A percentile compares a stretch with the other conserved stretches of the same genome.
phyloP scores from a whole-genome alignment of 2,329 filamentous ascomycete genomes.

The Clarireedia paspali region DNA sequence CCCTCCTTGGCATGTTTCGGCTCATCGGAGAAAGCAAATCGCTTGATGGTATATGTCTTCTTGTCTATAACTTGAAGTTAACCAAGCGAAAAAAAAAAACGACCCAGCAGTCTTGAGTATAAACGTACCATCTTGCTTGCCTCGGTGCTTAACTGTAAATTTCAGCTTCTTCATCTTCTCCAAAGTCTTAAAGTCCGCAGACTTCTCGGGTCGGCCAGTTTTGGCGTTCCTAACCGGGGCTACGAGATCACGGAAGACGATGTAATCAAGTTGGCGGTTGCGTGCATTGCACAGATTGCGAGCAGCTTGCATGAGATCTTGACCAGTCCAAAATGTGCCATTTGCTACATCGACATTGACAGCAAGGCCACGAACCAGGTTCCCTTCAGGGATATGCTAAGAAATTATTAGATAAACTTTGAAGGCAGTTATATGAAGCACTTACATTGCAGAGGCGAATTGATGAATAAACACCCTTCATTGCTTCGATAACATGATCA shows the following conservation, averaged over 20 bases:
- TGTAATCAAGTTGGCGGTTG: slow-evolving; percentile 19
- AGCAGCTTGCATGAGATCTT: slow-evolving; percentile 31
- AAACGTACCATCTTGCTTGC: slow-evolving; percentile 33
- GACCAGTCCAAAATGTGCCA: slow-evolving; percentile 70
- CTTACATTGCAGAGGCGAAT: slow-evolving; percentile 63
- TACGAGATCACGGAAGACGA: slow-evolving; percentile 19
- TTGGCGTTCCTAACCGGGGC: slow-evolving; percentile 14
- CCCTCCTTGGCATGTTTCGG: slow-evolving; percentile 38
- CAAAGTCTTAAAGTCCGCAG: slow-evolving; percentile 47
- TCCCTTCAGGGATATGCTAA: slow-evolving; percentile 26
- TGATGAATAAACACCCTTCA: slow-evolving; percentile 85
- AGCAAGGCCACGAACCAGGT: slow-evolving; percentile 46
- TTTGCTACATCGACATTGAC: slow-evolving; percentile 91
- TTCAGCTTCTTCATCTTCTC: slow-evolving; percentile 46
- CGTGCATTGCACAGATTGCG: slow-evolving; percentile 24
- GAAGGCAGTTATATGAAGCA: neutral
- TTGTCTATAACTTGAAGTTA: slow-evolving; percentile 24
- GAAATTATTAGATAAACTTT: neutral
- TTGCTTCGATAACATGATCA: slow-evolving; percentile 62
- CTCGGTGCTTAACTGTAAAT: slow-evolving; percentile 48
- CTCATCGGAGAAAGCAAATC: slow-evolving; percentile 37
- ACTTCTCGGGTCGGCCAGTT: slow-evolving; percentile 22
- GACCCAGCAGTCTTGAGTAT: neutral
- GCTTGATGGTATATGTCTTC: slow-evolving; percentile 45
- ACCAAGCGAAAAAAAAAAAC: neutral